phyloP scores from a whole-genome alignment of 1,284 basidiomycete genomes.

The Trametes versicolor region DNA sequence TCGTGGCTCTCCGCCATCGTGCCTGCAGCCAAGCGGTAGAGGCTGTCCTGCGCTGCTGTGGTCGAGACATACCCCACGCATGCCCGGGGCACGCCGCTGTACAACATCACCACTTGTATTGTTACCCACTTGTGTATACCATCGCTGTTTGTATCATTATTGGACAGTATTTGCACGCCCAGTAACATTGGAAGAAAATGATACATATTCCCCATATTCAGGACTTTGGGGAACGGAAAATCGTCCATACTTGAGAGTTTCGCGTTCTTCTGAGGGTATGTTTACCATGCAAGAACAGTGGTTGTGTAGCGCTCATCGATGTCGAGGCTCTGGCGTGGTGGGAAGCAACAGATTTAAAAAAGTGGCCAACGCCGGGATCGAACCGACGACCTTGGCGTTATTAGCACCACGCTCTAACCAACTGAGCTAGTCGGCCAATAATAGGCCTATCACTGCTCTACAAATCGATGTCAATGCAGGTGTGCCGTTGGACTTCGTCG shows the following conservation, averaged over 20 bases:
- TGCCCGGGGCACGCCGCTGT: constrained; percentile 4
- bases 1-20: constrained; percentile 36
- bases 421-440: constrained; percentile 1
- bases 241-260: too few relatives aligned
- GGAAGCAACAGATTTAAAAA: background rate
- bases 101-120: constrained; percentile 11
- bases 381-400: constrained; percentile 3
- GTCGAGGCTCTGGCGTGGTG: too few relatives aligned
- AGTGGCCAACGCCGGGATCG: constrained; percentile 1
- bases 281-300: too few relatives aligned
- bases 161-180: too few relatives aligned
- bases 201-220: too few relatives aligned
- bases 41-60: background rate
- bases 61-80: background rate
- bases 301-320: too few relatives aligned
- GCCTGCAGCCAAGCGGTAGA: constrained; percentile 12
- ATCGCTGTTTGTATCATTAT: background rate
- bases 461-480: too few relatives aligned
- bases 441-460: too few relatives aligned
- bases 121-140: background rate
- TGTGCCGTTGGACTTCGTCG: too few relatives aligned
- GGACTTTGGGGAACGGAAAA: too few relatives aligned
- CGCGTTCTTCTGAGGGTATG: too few relatives aligned
- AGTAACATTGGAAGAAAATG: too few relatives aligned
- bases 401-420: constrained; percentile 3